Base-by-base conservation (phyloP, 2,329 filamentous ascomycete species). In the Neospermospora avenae region DNA sequence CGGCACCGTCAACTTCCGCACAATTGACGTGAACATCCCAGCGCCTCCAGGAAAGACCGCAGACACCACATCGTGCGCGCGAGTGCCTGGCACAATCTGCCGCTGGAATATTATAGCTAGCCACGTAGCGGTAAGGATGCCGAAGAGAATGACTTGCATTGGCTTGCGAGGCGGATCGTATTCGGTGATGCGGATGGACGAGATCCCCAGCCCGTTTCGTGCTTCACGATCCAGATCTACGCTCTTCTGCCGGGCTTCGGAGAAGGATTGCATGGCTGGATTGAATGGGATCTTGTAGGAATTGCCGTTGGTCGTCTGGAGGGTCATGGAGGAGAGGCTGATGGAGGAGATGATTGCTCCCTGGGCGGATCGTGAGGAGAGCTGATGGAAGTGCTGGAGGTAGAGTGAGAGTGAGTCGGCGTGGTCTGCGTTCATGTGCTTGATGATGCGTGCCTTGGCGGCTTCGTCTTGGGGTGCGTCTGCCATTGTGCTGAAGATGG, bases 351-450 rank as follows among this genome's bases (percentile, higher is more conserved):
- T 78, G 41, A 78, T 75, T 20, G 89, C 84, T 20, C 78, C 76
- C 59, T 82, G 76, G 53, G 87, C 81, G 53, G 81, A 76, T 61
- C 76, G 74, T 7, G 80, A 70, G 16, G 86, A 81, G 46, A 90
- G 77, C 16, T 78, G 74, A 71, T 78, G 80, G 77, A 86, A 91
- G 74, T 91, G 84, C 65, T 86, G 86, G n/a, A 96, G 83, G 75
- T 93, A 96, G 71, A 88, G 82, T 59, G 83, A 77, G 53, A 96
- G 84, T 60, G 91, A 90, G 67, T 84, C 81, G 55, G 81, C 78
- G 76, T 96, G 93, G 74, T 93, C 89, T 45, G 79, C 78, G 77
- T 97, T 96, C 90, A 97, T 95, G 78, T 97, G 93, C 35, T 80
- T 80, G 71, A 93, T 83, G 73, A 91, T 87, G 60, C 86, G 84